Percentiles rank a stretch among this genome's conserved stretches.
These are phyloP conservation scores for Uncinocarpus reesii DNA, from an alignment of 2,329 filamentous ascomycete genomes.

Conservation along the genomic window DNA sequence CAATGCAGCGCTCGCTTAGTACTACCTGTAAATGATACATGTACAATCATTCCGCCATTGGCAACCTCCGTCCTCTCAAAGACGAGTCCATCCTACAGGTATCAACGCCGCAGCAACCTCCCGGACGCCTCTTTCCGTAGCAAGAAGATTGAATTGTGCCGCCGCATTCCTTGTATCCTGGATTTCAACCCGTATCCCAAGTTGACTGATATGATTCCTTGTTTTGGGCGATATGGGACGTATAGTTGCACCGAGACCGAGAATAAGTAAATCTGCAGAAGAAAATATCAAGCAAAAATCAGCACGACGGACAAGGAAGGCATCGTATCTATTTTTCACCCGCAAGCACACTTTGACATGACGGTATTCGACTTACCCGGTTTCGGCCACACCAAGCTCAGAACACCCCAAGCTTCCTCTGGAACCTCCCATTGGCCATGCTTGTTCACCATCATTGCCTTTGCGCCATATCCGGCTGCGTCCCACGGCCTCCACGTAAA, in stretches of 20 bases:
- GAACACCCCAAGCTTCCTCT: constrained; percentile 59
- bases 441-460: constrained; percentile 51
- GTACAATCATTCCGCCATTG: too few relatives aligned
- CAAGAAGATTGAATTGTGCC: constrained; percentile 85
- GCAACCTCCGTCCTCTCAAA: not conserved
- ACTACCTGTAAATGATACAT: too few relatives aligned
- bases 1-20: too few relatives aligned
- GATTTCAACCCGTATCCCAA: constrained; percentile 80
- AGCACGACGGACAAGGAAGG: constrained; percentile 8
- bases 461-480: constrained; percentile 29
- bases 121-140: constrained; percentile 79
- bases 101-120: constrained; percentile 82
- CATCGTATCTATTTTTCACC: not conserved
- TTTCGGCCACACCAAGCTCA: constrained; percentile 74
- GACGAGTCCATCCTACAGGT: constrained; percentile 39
- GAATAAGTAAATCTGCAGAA: constrained; percentile 63
- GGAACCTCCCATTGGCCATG: constrained; percentile 75
- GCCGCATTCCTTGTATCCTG: constrained; percentile 90
- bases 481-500: constrained; percentile 84
- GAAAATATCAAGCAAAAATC: not conserved
- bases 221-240: constrained; percentile 67
- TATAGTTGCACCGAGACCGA: constrained; percentile 73
- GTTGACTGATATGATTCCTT: constrained; percentile 57
- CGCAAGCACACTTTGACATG: constrained; percentile 9
- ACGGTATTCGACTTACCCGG: constrained; percentile 54